Evolutionary conservation across 441 rosid genomes (phyloP), one percentile per base, ranked within the genome.

Genomic region (Sinapis alba): DNA sequence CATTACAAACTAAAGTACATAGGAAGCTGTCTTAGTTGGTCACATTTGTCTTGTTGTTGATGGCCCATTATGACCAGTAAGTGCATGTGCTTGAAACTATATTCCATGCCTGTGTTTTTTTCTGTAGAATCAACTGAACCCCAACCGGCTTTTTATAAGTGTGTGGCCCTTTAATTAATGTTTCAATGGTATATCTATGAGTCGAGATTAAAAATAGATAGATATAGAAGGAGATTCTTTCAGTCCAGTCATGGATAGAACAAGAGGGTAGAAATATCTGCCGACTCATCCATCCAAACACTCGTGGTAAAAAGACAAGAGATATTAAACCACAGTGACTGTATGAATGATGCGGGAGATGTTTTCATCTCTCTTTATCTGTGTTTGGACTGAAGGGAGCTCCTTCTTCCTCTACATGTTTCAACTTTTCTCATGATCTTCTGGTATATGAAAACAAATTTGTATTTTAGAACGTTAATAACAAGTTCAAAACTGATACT

Each of bases 311-410:
- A 72, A 83, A 83, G 59, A 54, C 4, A 3, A 69, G 4, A 69
- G 8, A 27, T 47, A 15, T 74, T 53, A 71, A 63, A 74, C 87
- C 86, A 73, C 81, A 75, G 89, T 88, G 98, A 62, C 82, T 90
- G 94, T 83, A 81, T 92, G 98, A 90, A 90, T 92, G 96, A 90
- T 84, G 94, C 93, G 97, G 97, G 95, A 91, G 97, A 87, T 86
- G 78, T 67, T 80, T 88, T 76, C 87, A 80, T 84, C 84, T 77
- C 83, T 75, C 86, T 80, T 79, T 80, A 81, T 87, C 91, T 80
- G 82, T 86, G 92, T 86, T 91, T 91, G 97, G 97, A 91, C 97
- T 91, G 94, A 91, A 91, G 95, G 97, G 93, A 89, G 90, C 95
- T 91, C 95, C 95, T 86, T 86, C 89, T 65, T 78, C 81, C 0